Evolutionary conservation across 768 basidiomycete genomes (phyloP).

Genomic region (Polyporus arcularius): DNA sequence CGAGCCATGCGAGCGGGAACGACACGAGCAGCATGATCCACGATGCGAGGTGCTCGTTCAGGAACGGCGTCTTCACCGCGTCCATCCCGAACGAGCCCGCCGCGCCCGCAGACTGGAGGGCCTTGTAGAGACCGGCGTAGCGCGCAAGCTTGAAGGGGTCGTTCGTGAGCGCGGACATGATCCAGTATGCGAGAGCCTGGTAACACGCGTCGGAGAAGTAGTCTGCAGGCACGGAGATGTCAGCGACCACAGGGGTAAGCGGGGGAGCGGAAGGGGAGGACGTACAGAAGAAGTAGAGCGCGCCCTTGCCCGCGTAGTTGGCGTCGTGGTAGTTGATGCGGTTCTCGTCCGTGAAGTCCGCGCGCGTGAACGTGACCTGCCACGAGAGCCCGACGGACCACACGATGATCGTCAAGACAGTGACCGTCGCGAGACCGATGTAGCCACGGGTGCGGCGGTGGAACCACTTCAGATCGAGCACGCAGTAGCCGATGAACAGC

Average conservation of each 20-base stretch:
- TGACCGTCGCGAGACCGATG: slow-evolving; percentile 38
- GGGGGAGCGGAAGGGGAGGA: slow-evolving; percentile 1
- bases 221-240: slow-evolving; percentile 25
- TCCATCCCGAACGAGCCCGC: slow-evolving; percentile 49
- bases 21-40: slow-evolving; percentile 38
- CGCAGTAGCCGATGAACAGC: slow-evolving; percentile 40
- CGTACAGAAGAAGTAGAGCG: slow-evolving; percentile 43
- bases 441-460: slow-evolving; percentile 40
- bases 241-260: background rate
- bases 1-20: slow-evolving; percentile 36
- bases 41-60: slow-evolving; percentile 43
- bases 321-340: slow-evolving; percentile 36
- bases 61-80: slow-evolving; percentile 42
- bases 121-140: slow-evolving; percentile 47
- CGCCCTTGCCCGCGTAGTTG: slow-evolving; percentile 36
- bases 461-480: slow-evolving; percentile 39
- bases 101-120: slow-evolving; percentile 35
- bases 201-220: slow-evolving; percentile 40
- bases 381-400: slow-evolving; percentile 42
- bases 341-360: slow-evolving; percentile 7
- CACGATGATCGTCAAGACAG: slow-evolving; percentile 32
- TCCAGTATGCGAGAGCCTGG: slow-evolving; percentile 41
- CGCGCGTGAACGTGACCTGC: slow-evolving; percentile 42
- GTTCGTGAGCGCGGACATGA: slow-evolving; percentile 45
- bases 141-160: slow-evolving; percentile 47